Percentiles rank a stretch among this genome's conserved stretches.
phyloP scores from a whole-genome alignment of 2,329 filamentous ascomycete genomes.

The Calonectria hongkongensis region DNA sequence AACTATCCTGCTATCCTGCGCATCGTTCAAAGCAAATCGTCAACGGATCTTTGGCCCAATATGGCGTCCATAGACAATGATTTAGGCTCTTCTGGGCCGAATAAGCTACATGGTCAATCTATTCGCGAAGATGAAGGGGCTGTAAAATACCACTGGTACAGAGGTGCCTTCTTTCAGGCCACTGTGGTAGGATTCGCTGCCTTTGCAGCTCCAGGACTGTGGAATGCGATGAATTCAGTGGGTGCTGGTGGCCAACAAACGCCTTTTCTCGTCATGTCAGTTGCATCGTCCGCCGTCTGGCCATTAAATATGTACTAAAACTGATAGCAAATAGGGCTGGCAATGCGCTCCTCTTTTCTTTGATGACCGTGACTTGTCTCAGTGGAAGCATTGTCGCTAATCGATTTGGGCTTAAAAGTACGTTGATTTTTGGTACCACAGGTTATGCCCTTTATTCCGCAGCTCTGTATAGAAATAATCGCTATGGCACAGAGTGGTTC shows the following conservation, averaged over 20 bases:
- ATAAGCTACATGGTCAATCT: background rate
- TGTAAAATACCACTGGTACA: constrained; percentile 18
- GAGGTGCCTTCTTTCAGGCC: constrained; percentile 24
- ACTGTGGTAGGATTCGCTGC: constrained; percentile 34
- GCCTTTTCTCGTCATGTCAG: constrained; percentile 38
- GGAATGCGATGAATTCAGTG: constrained; percentile 41
- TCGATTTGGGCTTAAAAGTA: constrained; percentile 23
- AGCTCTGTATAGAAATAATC: constrained; percentile 70
- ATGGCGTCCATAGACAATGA: background rate
- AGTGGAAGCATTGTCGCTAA: constrained; percentile 32
- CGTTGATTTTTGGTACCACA: constrained; percentile 46
- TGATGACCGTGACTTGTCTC: constrained; percentile 37
- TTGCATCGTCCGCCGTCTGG: background rate
- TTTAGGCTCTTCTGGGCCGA: background rate
- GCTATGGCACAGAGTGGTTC: constrained; percentile 71
- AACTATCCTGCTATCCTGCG: background rate
- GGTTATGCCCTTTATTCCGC: constrained; percentile 70
- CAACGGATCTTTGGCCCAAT: too few relatives aligned
- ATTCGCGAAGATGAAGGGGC: background rate
- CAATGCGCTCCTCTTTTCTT: constrained; percentile 32
- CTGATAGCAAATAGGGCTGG: constrained; percentile 27
- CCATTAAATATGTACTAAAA: background rate
- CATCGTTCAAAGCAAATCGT: too few relatives aligned
- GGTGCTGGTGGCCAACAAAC: constrained; percentile 40
- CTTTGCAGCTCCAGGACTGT: constrained; percentile 59